Evolutionary conservation across 2,329 filamentous ascomycete species (phyloP).

Genomic region (Plectosphaerella sp.): DNA sequence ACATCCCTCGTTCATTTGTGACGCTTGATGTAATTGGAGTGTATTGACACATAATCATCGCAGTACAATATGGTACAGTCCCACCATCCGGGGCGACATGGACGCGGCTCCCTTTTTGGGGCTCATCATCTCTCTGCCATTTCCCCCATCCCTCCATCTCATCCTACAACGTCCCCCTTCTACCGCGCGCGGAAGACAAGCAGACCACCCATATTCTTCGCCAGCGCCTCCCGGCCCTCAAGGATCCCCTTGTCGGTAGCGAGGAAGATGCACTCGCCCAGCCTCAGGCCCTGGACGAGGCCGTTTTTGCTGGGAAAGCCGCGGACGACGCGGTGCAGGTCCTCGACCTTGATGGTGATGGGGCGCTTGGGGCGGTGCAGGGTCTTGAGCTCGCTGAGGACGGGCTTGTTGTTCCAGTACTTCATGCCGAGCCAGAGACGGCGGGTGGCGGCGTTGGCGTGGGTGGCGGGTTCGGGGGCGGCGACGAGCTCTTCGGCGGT

Average conservation of each 20-base stretch:
- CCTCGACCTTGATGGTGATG: constrained; percentile 59
- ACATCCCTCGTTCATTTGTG: no score
- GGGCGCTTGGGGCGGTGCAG: constrained; percentile 72
- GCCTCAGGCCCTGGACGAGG: constrained; percentile 66
- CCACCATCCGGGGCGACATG: not conserved
- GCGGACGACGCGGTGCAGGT: constrained; percentile 61
- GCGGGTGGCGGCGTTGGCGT: constrained; percentile 66
- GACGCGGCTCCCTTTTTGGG: not conserved
- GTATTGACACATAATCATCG: not conserved
- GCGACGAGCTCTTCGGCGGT: constrained; percentile 39
- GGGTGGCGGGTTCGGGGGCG: constrained; percentile 56
- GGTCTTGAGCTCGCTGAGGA: constrained; percentile 61
- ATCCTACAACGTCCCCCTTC: constrained; percentile 6
- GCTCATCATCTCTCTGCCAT: not conserved
- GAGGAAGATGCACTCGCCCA: constrained; percentile 81
- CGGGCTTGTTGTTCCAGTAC: constrained; percentile 80
- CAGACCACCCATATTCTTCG: constrained; percentile 75
- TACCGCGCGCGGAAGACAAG: constrained; percentile 66
- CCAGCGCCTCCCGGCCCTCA: constrained; percentile 78
- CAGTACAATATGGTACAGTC: constrained; percentile 5
- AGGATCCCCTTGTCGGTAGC: constrained; percentile 73
- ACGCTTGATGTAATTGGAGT: not conserved
- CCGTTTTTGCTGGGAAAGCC: constrained; percentile 64
- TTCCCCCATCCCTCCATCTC: not conserved
- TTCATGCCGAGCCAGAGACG: constrained; percentile 87